Evolutionary conservation across 257 asterid genomes (phyloP).

Genomic region (Rauvolfia tetraphylla): DNA sequence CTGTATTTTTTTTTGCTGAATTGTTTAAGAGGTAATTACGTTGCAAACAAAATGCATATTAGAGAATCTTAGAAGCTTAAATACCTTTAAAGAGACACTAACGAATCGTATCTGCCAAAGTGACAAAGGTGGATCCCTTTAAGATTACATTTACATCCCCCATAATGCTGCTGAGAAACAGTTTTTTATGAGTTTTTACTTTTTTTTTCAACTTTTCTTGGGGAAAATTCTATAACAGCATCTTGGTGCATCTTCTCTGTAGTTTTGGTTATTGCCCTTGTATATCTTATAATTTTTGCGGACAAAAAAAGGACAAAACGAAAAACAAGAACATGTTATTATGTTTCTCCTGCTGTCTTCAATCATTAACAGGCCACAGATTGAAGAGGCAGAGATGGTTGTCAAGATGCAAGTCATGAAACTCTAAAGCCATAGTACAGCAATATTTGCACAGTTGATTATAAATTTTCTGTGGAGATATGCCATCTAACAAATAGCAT

Average conservation of each 20-base stretch:
- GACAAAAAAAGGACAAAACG: neutral
- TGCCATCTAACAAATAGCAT: neutral
- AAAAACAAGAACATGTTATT: conserved; percentile 5
- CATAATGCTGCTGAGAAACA: neutral
- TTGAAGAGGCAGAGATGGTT: neutral
- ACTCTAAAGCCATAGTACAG: neutral
- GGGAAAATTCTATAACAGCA: neutral
- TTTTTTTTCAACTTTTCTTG: too few species aligned
- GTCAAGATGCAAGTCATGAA: too few species aligned
- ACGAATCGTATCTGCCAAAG: neutral
- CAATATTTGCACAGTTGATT: neutral
- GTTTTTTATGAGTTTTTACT: neutral
- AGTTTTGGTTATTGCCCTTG: neutral
- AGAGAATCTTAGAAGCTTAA: neutral
- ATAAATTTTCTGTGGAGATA: neutral
- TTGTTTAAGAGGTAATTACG: neutral
- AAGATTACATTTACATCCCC: neutral
- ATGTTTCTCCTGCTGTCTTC: conserved; percentile 5
- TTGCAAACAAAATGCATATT: neutral
- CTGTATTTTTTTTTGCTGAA: too few species aligned
- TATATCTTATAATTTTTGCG: neutral
- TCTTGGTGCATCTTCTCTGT: conserved; percentile 1
- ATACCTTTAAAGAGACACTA: neutral
- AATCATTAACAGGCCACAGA: conserved; percentile 4
- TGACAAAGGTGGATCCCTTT: neutral